phyloP scores from a whole-genome alignment of 2,329 filamentous ascomycete genomes.

The Colletotrichum somersetense region DNA sequence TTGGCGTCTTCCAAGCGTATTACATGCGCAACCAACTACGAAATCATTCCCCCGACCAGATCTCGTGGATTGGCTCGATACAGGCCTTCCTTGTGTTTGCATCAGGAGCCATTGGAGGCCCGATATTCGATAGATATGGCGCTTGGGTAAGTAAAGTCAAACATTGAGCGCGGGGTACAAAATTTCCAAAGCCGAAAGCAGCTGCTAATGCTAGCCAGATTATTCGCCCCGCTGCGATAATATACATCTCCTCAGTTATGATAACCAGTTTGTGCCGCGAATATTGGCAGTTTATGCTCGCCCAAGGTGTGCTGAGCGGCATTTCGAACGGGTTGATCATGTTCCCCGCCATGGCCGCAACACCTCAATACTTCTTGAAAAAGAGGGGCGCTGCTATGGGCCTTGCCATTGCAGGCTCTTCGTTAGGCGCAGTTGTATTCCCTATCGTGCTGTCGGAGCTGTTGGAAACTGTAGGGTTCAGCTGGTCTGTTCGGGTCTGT shows the following conservation, averaged over 20 bases:
- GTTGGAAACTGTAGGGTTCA: constrained; percentile 49
- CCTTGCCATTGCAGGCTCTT: constrained; percentile 53
- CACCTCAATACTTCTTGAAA: constrained; percentile 55
- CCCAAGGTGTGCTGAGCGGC: constrained; percentile 55
- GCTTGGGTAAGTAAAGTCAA: constrained; percentile 37
- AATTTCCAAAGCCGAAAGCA: neutral
- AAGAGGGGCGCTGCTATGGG: constrained; percentile 56
- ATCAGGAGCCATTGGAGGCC: constrained; percentile 41
- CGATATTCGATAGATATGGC: constrained; percentile 44
- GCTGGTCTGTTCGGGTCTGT: constrained; percentile 55
- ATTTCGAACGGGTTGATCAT: constrained; percentile 51
- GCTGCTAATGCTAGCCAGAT: constrained; percentile 29
- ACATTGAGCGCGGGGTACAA: too few relatives aligned
- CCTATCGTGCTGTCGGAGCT: constrained; percentile 54
- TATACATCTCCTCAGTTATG: constrained; percentile 47
- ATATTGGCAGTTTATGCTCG: constrained; percentile 58
- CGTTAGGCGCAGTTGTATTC: constrained; percentile 60
- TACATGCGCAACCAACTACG: constrained; percentile 47
- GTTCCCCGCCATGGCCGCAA: constrained; percentile 53
- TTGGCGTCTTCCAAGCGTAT: constrained; percentile 47
- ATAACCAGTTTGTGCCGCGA: constrained; percentile 53
- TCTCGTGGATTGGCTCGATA: constrained; percentile 47
- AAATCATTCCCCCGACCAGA: constrained; percentile 43
- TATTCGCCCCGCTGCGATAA: constrained; percentile 38
- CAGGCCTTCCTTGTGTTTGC: constrained; percentile 46